Percentiles rank a stretch among this genome's conserved stretches.
Conservation (phyloP, 1,284 basidiomycete species). For the Boletus sp. region DNA sequence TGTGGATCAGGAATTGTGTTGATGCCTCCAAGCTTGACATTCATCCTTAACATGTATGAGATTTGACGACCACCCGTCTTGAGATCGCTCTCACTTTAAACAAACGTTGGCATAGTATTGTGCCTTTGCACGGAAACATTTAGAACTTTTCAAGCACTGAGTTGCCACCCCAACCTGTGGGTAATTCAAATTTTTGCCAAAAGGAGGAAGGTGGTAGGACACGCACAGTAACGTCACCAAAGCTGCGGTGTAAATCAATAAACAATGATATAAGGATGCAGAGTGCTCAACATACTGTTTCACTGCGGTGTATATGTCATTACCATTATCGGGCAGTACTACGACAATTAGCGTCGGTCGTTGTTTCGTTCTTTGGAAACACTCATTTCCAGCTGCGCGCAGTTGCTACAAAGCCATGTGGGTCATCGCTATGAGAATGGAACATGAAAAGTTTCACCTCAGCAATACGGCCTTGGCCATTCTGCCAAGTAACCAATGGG, state of each 20-base stretch:
- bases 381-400: constrained; percentile 42
- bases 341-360: constrained; percentile 60
- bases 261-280: not conserved
- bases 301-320: constrained; percentile 68
- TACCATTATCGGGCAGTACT: constrained; percentile 67
- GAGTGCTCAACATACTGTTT: constrained; percentile 57
- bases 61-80: not conserved
- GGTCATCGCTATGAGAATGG: not conserved
- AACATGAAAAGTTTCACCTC: constrained; percentile 33
- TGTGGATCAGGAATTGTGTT: constrained; percentile 67
- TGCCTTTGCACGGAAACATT: constrained; percentile 57
- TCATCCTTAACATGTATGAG: constrained; percentile 48
- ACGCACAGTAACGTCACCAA: constrained; percentile 62
- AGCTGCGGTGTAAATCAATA: constrained; percentile 39
- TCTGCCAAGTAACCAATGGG: constrained; percentile 47
- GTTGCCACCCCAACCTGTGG: constrained; percentile 65
- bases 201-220: not conserved
- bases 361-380: constrained; percentile 35
- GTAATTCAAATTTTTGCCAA: constrained; percentile 4
- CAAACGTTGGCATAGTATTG: constrained; percentile 78
- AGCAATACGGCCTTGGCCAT: constrained; percentile 50
- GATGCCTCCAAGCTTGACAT: constrained; percentile 77
- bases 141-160: constrained; percentile 64
- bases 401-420: constrained; percentile 41
- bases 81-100: constrained; percentile 54